Conservation (phyloP, 768 basidiomycete genomes). For the Floccularia luteovirens region DNA sequence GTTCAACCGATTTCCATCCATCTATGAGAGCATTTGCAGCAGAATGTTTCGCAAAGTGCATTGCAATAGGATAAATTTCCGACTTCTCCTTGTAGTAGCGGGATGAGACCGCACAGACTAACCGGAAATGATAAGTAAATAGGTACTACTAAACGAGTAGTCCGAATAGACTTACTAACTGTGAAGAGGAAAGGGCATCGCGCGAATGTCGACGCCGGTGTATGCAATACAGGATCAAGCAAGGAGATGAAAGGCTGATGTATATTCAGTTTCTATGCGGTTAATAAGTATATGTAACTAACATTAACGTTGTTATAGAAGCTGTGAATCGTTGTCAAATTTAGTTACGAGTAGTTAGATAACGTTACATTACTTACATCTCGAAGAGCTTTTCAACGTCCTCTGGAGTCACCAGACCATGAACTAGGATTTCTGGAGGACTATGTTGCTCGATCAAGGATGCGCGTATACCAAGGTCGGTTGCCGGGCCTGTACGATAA, state of each 20-base stretch:
- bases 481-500: slow-evolving; percentile 51
- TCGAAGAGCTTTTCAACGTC: slow-evolving; percentile 83
- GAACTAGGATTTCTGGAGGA: slow-evolving; percentile 76
- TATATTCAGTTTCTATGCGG: neutral
- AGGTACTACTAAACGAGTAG: neutral
- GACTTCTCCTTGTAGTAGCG: slow-evolving; percentile 74
- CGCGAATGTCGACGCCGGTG: slow-evolving; percentile 68
- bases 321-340: slow-evolving; percentile 24
- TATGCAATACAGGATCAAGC: slow-evolving; percentile 77
- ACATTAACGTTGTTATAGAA: slow-evolving; percentile 70
- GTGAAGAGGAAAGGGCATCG: slow-evolving; percentile 90
- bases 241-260: slow-evolving; percentile 61
- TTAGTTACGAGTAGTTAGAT: neutral
- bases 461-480: slow-evolving; percentile 62
- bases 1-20: slow-evolving; percentile 80
- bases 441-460: slow-evolving; percentile 70
- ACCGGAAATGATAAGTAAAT: slow-evolving; percentile 1
- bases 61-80: slow-evolving; percentile 80
- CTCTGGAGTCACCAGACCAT: slow-evolving; percentile 67
- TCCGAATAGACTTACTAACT: slow-evolving; percentile 46
- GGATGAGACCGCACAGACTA: slow-evolving; percentile 83
- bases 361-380: slow-evolving; percentile 43
- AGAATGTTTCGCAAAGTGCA: slow-evolving; percentile 83
- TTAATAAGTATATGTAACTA: slow-evolving; percentile 13
- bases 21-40: slow-evolving; percentile 77